phyloP scores from a whole-genome alignment of 2,329 filamentous ascomycete species.

The Zymoseptoria passerinii region DNA sequence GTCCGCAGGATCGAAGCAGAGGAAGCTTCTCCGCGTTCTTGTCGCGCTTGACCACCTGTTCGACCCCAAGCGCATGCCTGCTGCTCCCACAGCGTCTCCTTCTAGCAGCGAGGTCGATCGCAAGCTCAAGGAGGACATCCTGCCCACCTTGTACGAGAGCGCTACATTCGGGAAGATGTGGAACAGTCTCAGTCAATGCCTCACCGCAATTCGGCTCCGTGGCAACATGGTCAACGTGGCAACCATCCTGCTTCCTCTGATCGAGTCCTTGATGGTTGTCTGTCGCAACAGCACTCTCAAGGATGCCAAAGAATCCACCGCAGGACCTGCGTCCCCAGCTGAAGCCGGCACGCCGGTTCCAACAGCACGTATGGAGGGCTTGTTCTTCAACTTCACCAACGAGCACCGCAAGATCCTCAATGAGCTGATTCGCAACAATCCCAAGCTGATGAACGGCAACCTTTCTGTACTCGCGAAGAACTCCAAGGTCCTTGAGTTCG shows the following conservation, averaged over 20 bases:
- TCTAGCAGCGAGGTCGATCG: conserved; percentile 35
- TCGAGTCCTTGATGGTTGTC: conserved; percentile 96
- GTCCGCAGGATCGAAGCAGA: conserved; percentile 89
- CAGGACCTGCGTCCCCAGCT: conserved; percentile 17
- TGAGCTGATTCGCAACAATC: conserved; percentile 92
- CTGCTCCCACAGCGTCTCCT: conserved; percentile 6
- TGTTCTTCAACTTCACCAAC: conserved; percentile 97
- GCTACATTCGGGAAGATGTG: conserved; percentile 83
- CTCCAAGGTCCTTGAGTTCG: conserved; percentile 95
- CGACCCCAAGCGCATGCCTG: conserved; percentile 56
- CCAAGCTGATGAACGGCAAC: conserved; percentile 96
- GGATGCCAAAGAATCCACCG: conserved; percentile 52
- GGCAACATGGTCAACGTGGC: conserved; percentile 97
- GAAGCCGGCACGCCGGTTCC: conserved; percentile 63
- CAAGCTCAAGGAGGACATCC: conserved; percentile 71
- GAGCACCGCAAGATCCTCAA: conserved; percentile 97
- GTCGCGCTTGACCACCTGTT: conserved; percentile 95
- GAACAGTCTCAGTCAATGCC: conserved; percentile 82
- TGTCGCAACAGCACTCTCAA: conserved; percentile 92
- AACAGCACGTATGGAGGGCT: conserved; percentile 71
- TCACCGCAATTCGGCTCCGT: conserved; percentile 78
- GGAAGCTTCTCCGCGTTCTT: conserved; percentile 84
- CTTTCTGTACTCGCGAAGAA: conserved; percentile 96
- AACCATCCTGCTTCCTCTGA: conserved; percentile 85
- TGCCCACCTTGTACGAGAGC: conserved; percentile 84